Evolutionary conservation across 2,329 filamentous ascomycete genomes (phyloP).

Genomic region (Ophiosphaerella narmari): DNA sequence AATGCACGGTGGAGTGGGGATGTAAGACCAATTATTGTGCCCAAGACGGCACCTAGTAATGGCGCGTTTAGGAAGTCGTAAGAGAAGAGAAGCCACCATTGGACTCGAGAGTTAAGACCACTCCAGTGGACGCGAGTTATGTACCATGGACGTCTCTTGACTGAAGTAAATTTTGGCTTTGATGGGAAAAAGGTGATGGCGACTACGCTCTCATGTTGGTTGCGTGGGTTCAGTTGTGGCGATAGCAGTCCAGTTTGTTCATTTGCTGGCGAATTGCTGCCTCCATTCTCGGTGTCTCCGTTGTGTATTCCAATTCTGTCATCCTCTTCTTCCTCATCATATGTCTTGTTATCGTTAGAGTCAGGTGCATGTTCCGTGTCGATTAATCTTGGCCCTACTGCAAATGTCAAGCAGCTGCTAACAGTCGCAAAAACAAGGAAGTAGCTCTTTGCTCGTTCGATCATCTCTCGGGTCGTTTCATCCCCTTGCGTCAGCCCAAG

Average conservation of each 20-base stretch:
- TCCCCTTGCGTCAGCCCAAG: slow-evolving; percentile 50
- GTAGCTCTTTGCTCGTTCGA: slow-evolving; percentile 66
- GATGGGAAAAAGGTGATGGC: slow-evolving; percentile 39
- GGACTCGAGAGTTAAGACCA: slow-evolving; percentile 24
- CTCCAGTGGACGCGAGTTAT: slow-evolving; percentile 29
- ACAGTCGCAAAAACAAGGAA: slow-evolving; percentile 69
- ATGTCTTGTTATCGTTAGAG: slow-evolving; percentile 20
- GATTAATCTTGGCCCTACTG: slow-evolving; percentile 63
- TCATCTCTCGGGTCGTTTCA: slow-evolving; percentile 51
- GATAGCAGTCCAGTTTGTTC: slow-evolving; percentile 23
- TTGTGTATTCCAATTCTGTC: slow-evolving; percentile 1
- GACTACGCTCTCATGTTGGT: slow-evolving; percentile 21
- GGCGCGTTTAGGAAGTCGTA: slow-evolving; percentile 41
- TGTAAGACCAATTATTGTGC: slow-evolving; percentile 33
- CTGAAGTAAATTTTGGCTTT: slow-evolving; percentile 27
- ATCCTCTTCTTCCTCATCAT: slow-evolving; percentile 6
- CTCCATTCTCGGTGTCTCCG: slow-evolving; percentile 8
- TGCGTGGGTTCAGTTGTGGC: not conserved
- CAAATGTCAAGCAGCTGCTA: slow-evolving; percentile 66
- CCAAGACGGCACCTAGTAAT: slow-evolving; percentile 31
- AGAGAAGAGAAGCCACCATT: slow-evolving; percentile 38
- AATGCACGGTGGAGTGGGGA: slow-evolving; percentile 30
- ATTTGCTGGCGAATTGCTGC: slow-evolving; percentile 1
- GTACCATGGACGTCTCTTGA: slow-evolving; percentile 29
- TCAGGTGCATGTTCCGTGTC: slow-evolving; percentile 47